phyloP scores from a whole-genome alignment of 23 red algal genomes.

The Gracilaria vermiculophylla region DNA sequence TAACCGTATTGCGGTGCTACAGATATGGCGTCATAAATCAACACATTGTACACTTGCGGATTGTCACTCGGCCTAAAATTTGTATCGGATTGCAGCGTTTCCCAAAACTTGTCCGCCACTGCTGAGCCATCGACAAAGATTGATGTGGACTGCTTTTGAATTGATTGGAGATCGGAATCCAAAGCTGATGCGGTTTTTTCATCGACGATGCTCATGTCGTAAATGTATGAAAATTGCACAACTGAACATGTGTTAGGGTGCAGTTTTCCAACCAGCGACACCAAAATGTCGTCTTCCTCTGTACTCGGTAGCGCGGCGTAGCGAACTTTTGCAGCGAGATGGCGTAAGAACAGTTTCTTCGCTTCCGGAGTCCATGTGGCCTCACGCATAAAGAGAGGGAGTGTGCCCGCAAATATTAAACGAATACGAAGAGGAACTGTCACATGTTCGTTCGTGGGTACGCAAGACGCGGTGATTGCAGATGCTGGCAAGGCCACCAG shows the following conservation, averaged over 20 bases:
- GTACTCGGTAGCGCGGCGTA: not conserved
- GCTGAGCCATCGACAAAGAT: slow-evolving; percentile 14
- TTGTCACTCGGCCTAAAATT: not conserved
- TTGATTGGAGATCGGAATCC: slow-evolving; percentile 12
- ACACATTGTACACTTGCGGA: slow-evolving; percentile 16
- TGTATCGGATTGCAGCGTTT: not conserved
- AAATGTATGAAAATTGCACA: slow-evolving; percentile 12
- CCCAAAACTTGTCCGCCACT: slow-evolving; percentile 50
- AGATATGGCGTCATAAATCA: slow-evolving; percentile 46
- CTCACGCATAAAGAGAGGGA: slow-evolving; percentile 43
- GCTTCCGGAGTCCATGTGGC: slow-evolving; percentile 7
- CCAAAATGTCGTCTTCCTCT: not conserved
- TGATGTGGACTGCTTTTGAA: slow-evolving; percentile 8
- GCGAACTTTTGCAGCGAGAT: not conserved
- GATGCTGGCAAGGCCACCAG: not conserved
- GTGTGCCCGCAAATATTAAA: slow-evolving; percentile 5
- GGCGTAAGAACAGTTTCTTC: not conserved
- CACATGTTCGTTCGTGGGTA: not conserved
- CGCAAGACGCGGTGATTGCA: not conserved
- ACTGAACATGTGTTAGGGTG: slow-evolving; percentile 28
- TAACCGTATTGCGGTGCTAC: slow-evolving; percentile 58
- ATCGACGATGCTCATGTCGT: not conserved
- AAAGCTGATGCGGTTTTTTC: slow-evolving; percentile 15
- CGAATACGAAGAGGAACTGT: slow-evolving; percentile 5
- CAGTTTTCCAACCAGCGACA: not conserved